Conservation (phyloP, 73 alveolate genomes). For the Paramecium octaurelia region DNA sequence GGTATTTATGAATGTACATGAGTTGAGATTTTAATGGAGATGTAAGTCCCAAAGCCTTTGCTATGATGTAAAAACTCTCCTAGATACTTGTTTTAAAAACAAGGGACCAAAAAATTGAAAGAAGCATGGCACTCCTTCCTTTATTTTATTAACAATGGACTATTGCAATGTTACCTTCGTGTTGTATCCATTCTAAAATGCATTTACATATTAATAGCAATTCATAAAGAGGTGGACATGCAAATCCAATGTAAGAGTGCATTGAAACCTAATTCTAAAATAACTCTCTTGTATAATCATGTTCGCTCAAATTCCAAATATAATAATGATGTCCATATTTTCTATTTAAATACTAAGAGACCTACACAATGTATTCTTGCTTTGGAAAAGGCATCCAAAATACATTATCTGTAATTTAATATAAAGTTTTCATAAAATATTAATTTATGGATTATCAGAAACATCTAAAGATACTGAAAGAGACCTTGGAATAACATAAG, state of each 20-base stretch:
- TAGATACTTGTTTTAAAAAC: not conserved
- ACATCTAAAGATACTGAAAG: not conserved
- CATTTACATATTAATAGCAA: constrained; percentile 13
- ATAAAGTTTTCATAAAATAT: not conserved
- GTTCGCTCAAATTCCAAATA: constrained; percentile 47
- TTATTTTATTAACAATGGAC: constrained; percentile 39
- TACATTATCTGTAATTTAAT: constrained; percentile 11
- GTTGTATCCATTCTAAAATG: constrained; percentile 8
- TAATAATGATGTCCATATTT: not conserved
- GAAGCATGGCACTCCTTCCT: constrained; percentile 30
- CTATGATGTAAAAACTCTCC: not conserved
- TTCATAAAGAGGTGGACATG: constrained; percentile 40
- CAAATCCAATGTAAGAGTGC: constrained; percentile 16
- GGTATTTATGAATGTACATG: not conserved
- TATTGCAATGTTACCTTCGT: constrained; percentile 17
- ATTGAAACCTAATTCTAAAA: constrained; percentile 13
- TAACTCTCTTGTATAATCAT: constrained; percentile 11
- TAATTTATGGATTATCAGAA: constrained; percentile 1
- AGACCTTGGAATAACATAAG: not conserved
- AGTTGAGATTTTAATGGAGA: not conserved
- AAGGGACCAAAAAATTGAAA: not conserved
- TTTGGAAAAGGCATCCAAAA: constrained; percentile 50
- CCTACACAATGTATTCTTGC: not conserved
- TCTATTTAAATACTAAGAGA: constrained; percentile 7
- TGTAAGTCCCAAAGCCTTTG: not conserved